Percentiles rank a stretch among this genome's conserved stretches.
Conservation (phyloP, 2,329 filamentous ascomycete species). For the Xylariaceae sp. region DNA sequence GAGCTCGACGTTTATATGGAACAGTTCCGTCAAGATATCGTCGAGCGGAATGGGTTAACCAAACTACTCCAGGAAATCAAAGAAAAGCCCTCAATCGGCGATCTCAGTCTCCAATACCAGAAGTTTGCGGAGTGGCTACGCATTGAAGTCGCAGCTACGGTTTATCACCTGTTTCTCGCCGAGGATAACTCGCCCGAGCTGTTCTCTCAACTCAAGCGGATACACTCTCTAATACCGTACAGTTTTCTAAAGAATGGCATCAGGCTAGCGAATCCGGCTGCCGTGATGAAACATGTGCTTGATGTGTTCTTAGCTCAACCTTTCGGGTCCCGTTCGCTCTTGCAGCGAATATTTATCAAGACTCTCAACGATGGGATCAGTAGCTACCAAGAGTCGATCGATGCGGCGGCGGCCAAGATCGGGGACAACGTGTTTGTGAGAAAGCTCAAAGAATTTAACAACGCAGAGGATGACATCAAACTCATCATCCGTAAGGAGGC, state of each 20-base stretch:
- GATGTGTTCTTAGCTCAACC: slow-evolving; percentile 95
- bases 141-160: slow-evolving; percentile 92
- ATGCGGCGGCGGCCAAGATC: slow-evolving; percentile 69
- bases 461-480: slow-evolving; percentile 71
- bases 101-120: slow-evolving; percentile 90
- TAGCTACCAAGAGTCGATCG: slow-evolving; percentile 80
- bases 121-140: slow-evolving; percentile 98
- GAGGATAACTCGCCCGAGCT: slow-evolving; percentile 97
- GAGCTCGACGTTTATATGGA: slow-evolving; percentile 99
- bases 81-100: slow-evolving; percentile 78
- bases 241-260: slow-evolving; percentile 94
- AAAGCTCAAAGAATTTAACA: slow-evolving; percentile 76
- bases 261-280: slow-evolving; percentile 89
- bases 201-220: slow-evolving; percentile 88
- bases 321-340: slow-evolving; percentile 80
- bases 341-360: slow-evolving; percentile 91
- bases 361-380: slow-evolving; percentile 87
- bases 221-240: slow-evolving; percentile 93
- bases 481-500: slow-evolving; percentile 69
- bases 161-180: slow-evolving; percentile 94
- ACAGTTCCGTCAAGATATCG: slow-evolving; percentile 65
- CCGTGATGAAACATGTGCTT: slow-evolving; percentile 92
- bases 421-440: slow-evolving; percentile 72
- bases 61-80: slow-evolving; percentile 91
- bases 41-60: slow-evolving; percentile 76